A percentile compares a stretch with the other conserved stretches of the same genome.
These are phyloP conservation scores for Pythium dissotocum DNA, from an alignment of 352 stramenopile species.

Conservation along the genomic window DNA sequence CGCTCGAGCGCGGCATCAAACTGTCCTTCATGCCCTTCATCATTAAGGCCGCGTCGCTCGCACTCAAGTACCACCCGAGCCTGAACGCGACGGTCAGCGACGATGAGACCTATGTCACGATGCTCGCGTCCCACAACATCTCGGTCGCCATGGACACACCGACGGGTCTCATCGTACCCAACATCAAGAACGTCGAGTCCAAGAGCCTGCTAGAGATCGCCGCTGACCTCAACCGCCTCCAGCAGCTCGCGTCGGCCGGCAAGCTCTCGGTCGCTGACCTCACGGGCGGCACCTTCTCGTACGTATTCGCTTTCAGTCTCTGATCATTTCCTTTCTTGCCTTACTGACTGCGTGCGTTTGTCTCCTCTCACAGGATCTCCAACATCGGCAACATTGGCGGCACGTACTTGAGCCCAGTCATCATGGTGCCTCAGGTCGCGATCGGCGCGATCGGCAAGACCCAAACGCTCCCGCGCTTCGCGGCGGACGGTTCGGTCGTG, in stretches of 20 bases:
- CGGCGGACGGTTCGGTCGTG: slow-evolving; percentile 78
- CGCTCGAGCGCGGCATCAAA: slow-evolving; percentile 78
- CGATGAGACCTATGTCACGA: slow-evolving; percentile 83
- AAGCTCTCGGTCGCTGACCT: slow-evolving; percentile 89
- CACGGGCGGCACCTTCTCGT: slow-evolving; percentile 90
- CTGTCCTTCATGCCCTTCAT: slow-evolving; percentile 97
- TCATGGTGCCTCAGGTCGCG: slow-evolving; percentile 95
- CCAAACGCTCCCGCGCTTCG: slow-evolving; percentile 95
- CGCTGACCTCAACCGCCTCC: slow-evolving; percentile 86
- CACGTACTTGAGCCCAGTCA: slow-evolving; percentile 96
- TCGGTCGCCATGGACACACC: slow-evolving; percentile 98
- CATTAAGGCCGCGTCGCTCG: slow-evolving; percentile 94
- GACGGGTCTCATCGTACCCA: slow-evolving; percentile 95
- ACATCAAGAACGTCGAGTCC: slow-evolving; percentile 91
- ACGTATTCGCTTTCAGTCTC: slow-evolving; percentile 32
- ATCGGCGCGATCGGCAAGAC: slow-evolving; percentile 97
- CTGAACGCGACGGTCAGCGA: slow-evolving; percentile 93
- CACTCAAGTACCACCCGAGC: slow-evolving; percentile 92
- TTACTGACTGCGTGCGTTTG: not conserved
- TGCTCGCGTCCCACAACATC: slow-evolving; percentile 95
- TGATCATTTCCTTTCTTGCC: not conserved
- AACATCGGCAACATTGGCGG: slow-evolving; percentile 97
- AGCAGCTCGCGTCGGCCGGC: slow-evolving; percentile 74
- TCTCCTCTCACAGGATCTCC: slow-evolving; percentile 53
- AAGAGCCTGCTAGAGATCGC: slow-evolving; percentile 87